A percentile compares a stretch with the other conserved stretches of the same genome.
phyloP scores from a whole-genome alignment of 768 basidiomycete species.

The Kondoa malvinella region DNA sequence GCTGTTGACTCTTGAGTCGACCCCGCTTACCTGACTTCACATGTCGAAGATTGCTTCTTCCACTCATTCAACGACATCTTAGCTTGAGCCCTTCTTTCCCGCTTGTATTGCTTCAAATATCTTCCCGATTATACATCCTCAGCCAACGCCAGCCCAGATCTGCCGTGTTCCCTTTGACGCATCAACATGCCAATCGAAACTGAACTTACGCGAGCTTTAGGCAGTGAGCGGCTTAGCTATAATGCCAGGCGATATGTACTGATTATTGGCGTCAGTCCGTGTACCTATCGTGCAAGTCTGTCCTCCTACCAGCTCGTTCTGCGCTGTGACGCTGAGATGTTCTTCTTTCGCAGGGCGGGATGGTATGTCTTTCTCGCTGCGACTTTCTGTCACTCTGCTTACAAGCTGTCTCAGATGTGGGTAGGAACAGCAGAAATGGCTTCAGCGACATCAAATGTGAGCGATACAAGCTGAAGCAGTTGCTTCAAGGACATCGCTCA shows the following conservation, averaged over 20 bases:
- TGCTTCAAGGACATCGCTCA: too few species aligned
- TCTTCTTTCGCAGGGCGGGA: too few species aligned
- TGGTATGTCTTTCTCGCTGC: slow-evolving; percentile 28
- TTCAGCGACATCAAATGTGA: slow-evolving; percentile 64
- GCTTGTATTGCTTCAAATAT: not conserved
- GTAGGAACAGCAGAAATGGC: slow-evolving; percentile 55
- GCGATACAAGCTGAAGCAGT: slow-evolving; percentile 39
- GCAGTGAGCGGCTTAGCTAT: too few species aligned
- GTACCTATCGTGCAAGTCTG: slow-evolving; percentile 58
- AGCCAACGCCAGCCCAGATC: not conserved
- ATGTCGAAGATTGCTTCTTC: too few species aligned
- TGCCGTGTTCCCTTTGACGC: not conserved
- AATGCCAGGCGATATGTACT: too few species aligned
- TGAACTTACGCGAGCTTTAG: slow-evolving; percentile 26
- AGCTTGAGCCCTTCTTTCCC: too few species aligned
- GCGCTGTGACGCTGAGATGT: too few species aligned
- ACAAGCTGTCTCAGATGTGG: slow-evolving; percentile 67
- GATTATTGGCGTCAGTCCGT: too few species aligned
- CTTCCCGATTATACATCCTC: not conserved
- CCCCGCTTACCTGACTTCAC: too few species aligned
- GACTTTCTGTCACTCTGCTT: not conserved
- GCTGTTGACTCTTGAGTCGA: too few species aligned
- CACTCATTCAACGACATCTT: too few species aligned
- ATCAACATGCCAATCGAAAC: slow-evolving; percentile 25
- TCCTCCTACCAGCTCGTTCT: too few species aligned